Evolutionary conservation across 2,329 filamentous ascomycete species (phyloP), one percentile per base, ranked within the genome.

Genomic region (Lachnellula subtilissima): DNA sequence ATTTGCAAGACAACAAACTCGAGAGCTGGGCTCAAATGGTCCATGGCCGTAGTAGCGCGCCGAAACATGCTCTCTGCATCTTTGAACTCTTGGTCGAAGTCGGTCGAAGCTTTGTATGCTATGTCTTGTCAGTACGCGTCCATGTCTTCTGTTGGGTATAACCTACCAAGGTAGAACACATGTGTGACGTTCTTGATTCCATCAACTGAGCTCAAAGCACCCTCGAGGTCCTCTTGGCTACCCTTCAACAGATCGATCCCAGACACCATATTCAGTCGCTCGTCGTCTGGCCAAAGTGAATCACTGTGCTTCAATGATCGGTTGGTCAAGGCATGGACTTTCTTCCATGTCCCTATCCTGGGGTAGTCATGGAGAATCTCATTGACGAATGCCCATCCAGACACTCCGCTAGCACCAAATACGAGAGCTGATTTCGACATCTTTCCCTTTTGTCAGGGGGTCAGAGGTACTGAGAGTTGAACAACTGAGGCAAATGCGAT

Each of bases 311-410:
- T 63, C 48, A 71, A 53, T 2, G 76, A 75, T 19, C 76, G 69
- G 56, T 79, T 79, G 2, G 76, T 76, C 48, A 79, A 71, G 7
- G 76, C 77, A 12, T 75, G 74, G 5, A 79, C 73, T 36, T 72
- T 74, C 23, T 63, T 69, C 61, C 77, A 79, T 4, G 65, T 68
- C 53, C 73, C 70, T n/a, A 72, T 69, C 22, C 66, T 69, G 3
- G 76, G 77, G 56, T 78, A 79, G 51, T 70, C 74, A 46, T 74
- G 65, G 12, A 79, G 66, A 40, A 78, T 74, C 52, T 75, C 71
- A 51, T 77, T 78, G 15, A 76, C 73, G 52, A 79, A 72, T 6
- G 76, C 72, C 76, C 76, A 79, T 39, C 76, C 76, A 2, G 74
- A 73, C 52, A 79, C 75, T n/a, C 76, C 76, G 58, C 73, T 75